Base-by-base conservation (phyloP, 768 basidiomycete species). In the Leccinum obscurum region DNA sequence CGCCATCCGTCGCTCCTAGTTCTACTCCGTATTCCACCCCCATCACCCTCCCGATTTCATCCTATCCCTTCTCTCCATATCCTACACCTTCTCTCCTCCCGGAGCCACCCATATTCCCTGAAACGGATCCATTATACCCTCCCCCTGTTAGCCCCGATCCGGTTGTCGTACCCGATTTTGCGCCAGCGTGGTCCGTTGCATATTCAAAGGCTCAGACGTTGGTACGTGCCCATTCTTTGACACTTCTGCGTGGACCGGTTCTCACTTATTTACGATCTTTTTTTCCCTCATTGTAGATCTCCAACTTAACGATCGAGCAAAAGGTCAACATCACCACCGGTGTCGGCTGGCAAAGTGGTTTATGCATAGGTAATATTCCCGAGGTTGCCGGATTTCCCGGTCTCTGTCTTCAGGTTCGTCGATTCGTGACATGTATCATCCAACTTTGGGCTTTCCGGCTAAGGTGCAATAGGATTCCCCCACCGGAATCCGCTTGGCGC, bases 281-380 rank as follows among this genome's bases (percentile, higher is more conserved):
- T 32, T 11, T 32, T 8, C 3, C 10, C 17, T 9, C 11, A 3
- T 17, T 22, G 26, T 61, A 84, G 82, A 77, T 85, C 24, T 68
- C 81, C 3, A 64, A 65, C 14, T 83, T 84, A 56, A 79, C 84
- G 8, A 74, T 89, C 30, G 81, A 86, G 58, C 82, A 89, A 70
- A 90, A 90, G 68, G 83, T 84, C 7, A 85, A 80, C 52, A 71
- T 87, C 4, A 80, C 80, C 11, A 90, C 88, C 6, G 89, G 89
- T 44, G 80, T 88, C 2, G 75, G 75, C 9, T 74, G 73, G 73
- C 58, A 70, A 68, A 75, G 72, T 56, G 89, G 89, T 1, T 81
- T 77, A 1, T 92, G 90, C 69, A 87, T 92, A 15, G 90, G 85
- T 13, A 90, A 90, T 66, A 89, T 81, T 8, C 77, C 85, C 3